A percentile compares a stretch with the other conserved stretches of the same genome.
Conservation (phyloP, 176 grass and related monocot species). For the Zoysia japonica region DNA sequence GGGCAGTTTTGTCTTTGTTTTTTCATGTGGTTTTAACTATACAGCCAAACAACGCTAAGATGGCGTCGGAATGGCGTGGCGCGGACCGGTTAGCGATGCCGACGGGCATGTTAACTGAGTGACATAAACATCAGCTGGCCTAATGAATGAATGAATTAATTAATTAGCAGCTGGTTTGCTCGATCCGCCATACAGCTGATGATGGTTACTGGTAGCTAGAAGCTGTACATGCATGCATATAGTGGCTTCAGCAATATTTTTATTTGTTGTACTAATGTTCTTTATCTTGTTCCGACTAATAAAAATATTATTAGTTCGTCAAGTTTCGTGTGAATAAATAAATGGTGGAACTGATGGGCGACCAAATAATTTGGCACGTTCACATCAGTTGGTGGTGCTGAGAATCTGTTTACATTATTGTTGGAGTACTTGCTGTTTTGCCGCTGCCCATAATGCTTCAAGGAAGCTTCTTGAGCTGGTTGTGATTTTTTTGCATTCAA, state of each 20-base stretch:
- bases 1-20: not conserved
- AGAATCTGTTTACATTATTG: not conserved
- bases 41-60: not conserved
- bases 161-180: conserved; percentile 9
- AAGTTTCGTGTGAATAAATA: not conserved
- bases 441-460: not conserved
- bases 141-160: not conserved
- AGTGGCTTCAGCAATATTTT: conserved; percentile 1
- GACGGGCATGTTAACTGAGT: not conserved
- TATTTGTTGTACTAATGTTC: not conserved
- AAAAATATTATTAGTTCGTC: not conserved
- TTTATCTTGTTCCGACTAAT: not conserved
- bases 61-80: conserved; percentile 17
- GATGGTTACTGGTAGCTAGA: too few species aligned
- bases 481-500: not conserved
- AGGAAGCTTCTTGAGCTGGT: not conserved
- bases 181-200: not conserved
- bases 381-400: not conserved
- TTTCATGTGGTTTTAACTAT: not conserved
- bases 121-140: not conserved
- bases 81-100: conserved; percentile 22
- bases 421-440: not conserved
- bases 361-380: not conserved
- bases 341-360: not conserved
- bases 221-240: not conserved